Evolutionary conservation across 768 basidiomycete species (phyloP), one percentile per base, ranked within the genome.

Genomic region (Panaeolus cyanescens): DNA sequence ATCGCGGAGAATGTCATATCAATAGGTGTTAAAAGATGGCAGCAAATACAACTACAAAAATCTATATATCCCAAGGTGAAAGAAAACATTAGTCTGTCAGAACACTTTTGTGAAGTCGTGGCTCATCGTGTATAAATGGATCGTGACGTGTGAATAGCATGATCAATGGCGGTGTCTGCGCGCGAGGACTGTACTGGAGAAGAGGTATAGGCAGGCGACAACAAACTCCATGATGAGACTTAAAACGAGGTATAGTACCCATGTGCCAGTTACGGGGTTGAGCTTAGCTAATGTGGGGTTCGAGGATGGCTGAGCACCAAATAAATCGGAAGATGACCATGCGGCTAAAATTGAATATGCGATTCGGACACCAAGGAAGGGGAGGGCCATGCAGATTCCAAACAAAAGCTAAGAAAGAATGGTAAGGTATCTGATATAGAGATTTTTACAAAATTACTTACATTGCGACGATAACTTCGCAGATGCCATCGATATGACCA

Each of bases 151-250:
- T 39, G 30, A 31, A 45, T 58, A 36, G 54, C 32, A 30, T 54
- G 39, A 54, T 37, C 64, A 64, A 36, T 62, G 67, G 53, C 70
- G 70, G 30, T 72, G 67, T 62, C 75, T 69, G 53, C 71, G 71
- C 28, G 75, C 73, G 39, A 81, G 72, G n/a, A 82, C 61, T 2
- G 79, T 81, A 65, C 81, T 81, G 56, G 77, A 77, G 42, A 80
- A 67, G 45, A 83, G 68, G 66, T 79, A 90, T 55, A 88, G 75
- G 34, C 77, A 60, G 54, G 79, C 77, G 13, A 82, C 76, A 34
- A 79, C 68, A 65, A 77, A 85, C 72, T 91, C 89, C 83, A 85
- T 85, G 37, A 89, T 62, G 36, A 87, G 75, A 13, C 81, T 81
- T 76, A 90, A 82, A 58, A 81, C 71, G 31, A 90, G 77, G 69